phyloP scores from a whole-genome alignment of 1,139 yeast species.

The Geotrichum restrictum region DNA sequence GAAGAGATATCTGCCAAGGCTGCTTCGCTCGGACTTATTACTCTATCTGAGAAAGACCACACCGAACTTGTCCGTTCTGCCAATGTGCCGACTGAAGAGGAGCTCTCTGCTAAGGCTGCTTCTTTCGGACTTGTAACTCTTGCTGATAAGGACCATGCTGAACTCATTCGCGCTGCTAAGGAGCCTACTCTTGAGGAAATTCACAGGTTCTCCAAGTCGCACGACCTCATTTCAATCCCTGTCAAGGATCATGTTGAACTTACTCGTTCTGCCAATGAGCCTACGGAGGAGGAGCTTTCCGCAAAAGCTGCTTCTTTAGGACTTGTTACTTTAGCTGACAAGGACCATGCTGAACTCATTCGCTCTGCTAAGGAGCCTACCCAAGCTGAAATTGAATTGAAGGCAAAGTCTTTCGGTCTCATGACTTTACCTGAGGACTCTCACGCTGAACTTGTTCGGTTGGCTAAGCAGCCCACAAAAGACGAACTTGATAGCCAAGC shows the following conservation, averaged over 20 bases:
- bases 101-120: constrained; percentile 38
- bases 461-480: constrained; percentile 28
- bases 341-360: constrained; percentile 24
- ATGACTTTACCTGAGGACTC: constrained; percentile 31
- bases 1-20: constrained; percentile 30
- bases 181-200: constrained; percentile 27
- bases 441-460: constrained; percentile 28
- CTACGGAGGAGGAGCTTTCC: constrained; percentile 33
- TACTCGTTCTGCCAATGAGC: constrained; percentile 21
- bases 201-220: constrained; percentile 22
- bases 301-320: constrained; percentile 33
- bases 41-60: too few relatives aligned
- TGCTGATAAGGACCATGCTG: constrained; percentile 25
- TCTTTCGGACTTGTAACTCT: constrained; percentile 41
- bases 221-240: constrained; percentile 43
- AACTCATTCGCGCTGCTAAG: constrained; percentile 26
- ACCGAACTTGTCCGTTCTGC: constrained; percentile 27
- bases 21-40: constrained; percentile 36
- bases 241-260: constrained; percentile 31
- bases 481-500: constrained; percentile 35
- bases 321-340: constrained; percentile 21
- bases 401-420: constrained; percentile 21
- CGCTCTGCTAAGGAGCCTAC: constrained; percentile 33
- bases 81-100: constrained; percentile 30
- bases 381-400: constrained; percentile 17